Evolutionary conservation across 2,329 filamentous ascomycete genomes (phyloP), one percentile per base, ranked within the genome.

Genomic region (Diaporthe citrichinensis): DNA sequence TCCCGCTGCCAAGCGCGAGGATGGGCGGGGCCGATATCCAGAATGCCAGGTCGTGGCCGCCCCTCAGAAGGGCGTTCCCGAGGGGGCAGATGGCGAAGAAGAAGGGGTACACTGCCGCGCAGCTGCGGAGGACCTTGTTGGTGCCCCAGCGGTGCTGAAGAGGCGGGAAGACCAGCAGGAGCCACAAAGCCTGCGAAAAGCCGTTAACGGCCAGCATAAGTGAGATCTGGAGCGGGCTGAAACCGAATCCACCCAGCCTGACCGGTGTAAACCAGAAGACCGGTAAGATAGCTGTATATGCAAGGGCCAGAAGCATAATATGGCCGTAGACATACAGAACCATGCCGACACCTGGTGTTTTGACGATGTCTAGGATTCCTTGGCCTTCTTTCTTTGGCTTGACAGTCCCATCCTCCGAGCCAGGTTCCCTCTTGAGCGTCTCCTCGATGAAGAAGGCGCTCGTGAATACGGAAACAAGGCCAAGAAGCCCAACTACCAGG

Each of bases 211-310:
- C 90, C 84, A 96, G 89, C 83, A 93, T 90, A 3, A 91, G 79
- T 1, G 93, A 92, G 77, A 95, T 96, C 71, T 90, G 88, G 5
- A 89, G 81, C 0, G 92, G 86, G 0, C 87, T 83, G 81, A 95
- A 93, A 3, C 88, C 90, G 65, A 92, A 89, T 0, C 94, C 94
- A 46, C 94, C 94, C 0, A 92, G 86, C 0, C 81, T 8, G 8
- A 93, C 79, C 3, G 88, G 86, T 0, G 92, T 94, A 83, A 89
- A 95, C 84, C 91, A 91, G 81, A 92, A 93, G 1, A 96, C 88
- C 0, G 94, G 92, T 1, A 90, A 81, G 53, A 95, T 86, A 74
- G 94, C 93, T 0, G 94, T 96, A 82, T 93, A 96, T 1, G 91
- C 88, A 77, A 94, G 92, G 0, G 91, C 93, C 5, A 96, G 88